Evolutionary conservation across 768 basidiomycete species (phyloP), one percentile per base, ranked within the genome.

Genomic region (Fibroporia radiculosa): DNA sequence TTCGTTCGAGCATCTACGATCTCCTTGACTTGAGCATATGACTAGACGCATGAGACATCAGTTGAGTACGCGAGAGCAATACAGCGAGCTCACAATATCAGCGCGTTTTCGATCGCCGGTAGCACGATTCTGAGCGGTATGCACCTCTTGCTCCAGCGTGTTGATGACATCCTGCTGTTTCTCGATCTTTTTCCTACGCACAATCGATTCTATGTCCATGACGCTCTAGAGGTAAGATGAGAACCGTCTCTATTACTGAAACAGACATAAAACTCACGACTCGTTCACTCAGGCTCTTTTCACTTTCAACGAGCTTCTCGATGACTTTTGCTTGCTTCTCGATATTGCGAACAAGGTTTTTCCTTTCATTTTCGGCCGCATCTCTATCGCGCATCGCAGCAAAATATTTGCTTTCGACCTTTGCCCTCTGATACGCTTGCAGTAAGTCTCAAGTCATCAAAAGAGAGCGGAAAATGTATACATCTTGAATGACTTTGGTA

Each of bases 381-480:
- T 96, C 92, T 64, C 86, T 92, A 46, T 84, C 82, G 24, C 92
- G 81, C 82, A 95, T 88, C 2, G 83, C 82, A 14, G 87, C 77
- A 58, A 82, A 98, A 59, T 80, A 98, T 62, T 93, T 97, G 69
- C 93, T 95, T 48, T 97, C 93, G 13, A 87, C 81, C 66, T 95
- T 97, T 7, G 91, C 88, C 83, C 89, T 90, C 91, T 97, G 64
- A 27, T 42, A 27, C 45, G 19, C 27, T 12, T 44, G 31, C 11
- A 18, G 2, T 3, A 27, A 39, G 16, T 22, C 5, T 29, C 16
- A 37, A 3, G 8, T 14, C 18, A 50, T 45, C 14, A 20, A 20
- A 13, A 31, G 33, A 0, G n/a, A n/a, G n/a, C n/a, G n/a, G n/a
- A n/a, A n/a, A 27, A 5, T 25, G 68, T 76, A 42, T 41, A 90